Evolutionary conservation across 257 asterid genomes (phyloP), one percentile per base, ranked within the genome.

Genomic region (Cruciata laevipes): DNA sequence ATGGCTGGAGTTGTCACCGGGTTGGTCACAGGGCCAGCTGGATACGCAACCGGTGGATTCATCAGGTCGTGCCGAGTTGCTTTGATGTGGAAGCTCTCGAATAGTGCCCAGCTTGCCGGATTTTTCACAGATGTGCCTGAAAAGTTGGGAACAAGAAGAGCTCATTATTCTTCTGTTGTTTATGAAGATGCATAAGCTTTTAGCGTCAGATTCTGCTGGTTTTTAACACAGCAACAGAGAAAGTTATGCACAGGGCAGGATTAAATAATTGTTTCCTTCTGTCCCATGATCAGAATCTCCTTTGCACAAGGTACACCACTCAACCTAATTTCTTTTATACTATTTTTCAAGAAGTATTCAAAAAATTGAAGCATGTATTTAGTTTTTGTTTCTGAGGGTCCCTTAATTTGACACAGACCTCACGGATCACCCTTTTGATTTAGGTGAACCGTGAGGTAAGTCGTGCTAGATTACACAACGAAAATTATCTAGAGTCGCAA

Each of bases 1-100:
- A 60, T 55, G 64, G 71, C 40, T n/a, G 92, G 92, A 44, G 90
- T 87, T 23, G 95, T 88, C 3, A 83, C 86, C 14, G 91, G 96
- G 73, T 86, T 89, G 3, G 87, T 83, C 14, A 82, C 77, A 3
- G 96, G 90, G 16, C 83, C 71, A 23, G 85, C 49, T n/a, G 91
- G 95, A 63, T 59, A 58, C 33, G 74, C 69, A 27, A 73, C 37
- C 16, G 83, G 77, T 25, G 83, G 84, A 71, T 74, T 70, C 18
- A 75, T 68, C 57, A 53, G 68, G 57, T 82, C 86, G 66, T 78
- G 87, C 57, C 74, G 75, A 31, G 70, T 49, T 27, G 87, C 69
- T 61, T 61, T 57, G 25, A 24, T 13, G 61, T 67, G 69, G n/a
- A 75, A 72, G 56, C 62, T 42, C 23, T 37, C 71, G 40, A 75